phyloP scores from a whole-genome alignment of 2,329 filamentous ascomycete species.

The Dothistroma pini region DNA sequence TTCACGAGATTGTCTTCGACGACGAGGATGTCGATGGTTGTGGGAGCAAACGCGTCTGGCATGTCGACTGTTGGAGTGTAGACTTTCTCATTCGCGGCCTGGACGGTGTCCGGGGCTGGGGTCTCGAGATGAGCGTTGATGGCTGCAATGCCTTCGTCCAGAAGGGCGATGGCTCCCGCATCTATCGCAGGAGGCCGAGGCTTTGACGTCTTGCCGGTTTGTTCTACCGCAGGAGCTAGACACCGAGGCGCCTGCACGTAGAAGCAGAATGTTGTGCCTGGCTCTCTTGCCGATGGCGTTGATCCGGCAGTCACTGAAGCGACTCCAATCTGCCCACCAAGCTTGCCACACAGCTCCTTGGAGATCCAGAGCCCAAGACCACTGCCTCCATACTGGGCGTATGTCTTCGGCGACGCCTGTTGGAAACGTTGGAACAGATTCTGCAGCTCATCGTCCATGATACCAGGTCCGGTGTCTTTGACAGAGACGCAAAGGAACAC shows the following conservation, averaged over 20 bases:
- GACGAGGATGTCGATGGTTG: conserved; percentile 1
- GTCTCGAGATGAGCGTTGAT: neutral
- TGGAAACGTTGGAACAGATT: conserved; percentile 65
- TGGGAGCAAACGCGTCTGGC: neutral
- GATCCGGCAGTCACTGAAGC: conserved; percentile 39
- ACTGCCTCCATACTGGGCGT: conserved; percentile 66
- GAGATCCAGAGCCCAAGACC: conserved; percentile 69
- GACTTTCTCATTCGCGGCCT: neutral
- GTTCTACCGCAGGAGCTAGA: neutral
- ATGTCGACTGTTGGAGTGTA: neutral
- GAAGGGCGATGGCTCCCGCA: neutral
- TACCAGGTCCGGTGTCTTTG: conserved; percentile 40
- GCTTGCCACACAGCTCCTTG: conserved; percentile 62
- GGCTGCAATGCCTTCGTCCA: conserved; percentile 5
- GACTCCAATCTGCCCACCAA: conserved; percentile 68
- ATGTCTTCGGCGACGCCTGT: conserved; percentile 63
- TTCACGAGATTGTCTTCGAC: conserved; percentile 32
- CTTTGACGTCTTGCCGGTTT: neutral
- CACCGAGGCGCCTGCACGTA: conserved; percentile 65
- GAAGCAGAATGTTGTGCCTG: conserved; percentile 70
- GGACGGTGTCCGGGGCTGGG: neutral
- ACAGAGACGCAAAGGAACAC: conserved; percentile 33
- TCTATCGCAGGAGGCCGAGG: neutral
- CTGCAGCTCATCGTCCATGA: conserved; percentile 36
- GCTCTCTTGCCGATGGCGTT: conserved; percentile 15